A percentile compares a stretch with the other conserved stretches of the same genome.
Evolutionary conservation across 2,329 filamentous ascomycete species (phyloP).

Genomic region (Apiospora kogelbergensis): DNA sequence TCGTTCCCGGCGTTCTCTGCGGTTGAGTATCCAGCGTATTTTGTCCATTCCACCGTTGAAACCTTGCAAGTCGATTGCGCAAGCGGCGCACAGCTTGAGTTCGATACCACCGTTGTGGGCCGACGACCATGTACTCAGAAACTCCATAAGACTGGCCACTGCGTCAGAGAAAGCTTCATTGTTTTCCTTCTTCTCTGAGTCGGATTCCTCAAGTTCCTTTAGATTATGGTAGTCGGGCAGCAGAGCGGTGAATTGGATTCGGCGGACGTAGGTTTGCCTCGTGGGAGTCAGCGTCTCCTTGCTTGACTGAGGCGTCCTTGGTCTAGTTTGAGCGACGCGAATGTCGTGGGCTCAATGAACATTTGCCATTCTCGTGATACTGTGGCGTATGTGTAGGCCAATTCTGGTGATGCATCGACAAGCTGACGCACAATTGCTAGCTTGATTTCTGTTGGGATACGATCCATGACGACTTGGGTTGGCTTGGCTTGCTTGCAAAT

Average conservation of each 20-base stretch:
- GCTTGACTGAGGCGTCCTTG: not conserved
- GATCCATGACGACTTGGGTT: not conserved
- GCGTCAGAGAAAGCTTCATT: not conserved
- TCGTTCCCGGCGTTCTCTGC: not conserved
- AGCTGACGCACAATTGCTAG: not conserved
- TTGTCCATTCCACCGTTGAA: not conserved
- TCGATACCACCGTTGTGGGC: not conserved
- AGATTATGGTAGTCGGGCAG: not conserved
- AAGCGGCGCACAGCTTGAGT: not conserved
- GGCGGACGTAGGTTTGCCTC: not conserved
- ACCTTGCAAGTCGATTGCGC: not conserved
- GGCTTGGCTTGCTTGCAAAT: not conserved
- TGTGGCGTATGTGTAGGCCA: not conserved
- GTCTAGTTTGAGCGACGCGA: not conserved
- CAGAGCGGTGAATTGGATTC: not conserved
- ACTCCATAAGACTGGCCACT: not conserved
- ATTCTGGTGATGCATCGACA: not conserved
- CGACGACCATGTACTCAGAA: not conserved
- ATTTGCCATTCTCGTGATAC: slow-evolving; percentile 7
- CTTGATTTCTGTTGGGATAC: not conserved
- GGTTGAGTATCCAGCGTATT: not conserved
- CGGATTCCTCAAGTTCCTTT: not conserved
- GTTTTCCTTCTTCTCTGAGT: not conserved
- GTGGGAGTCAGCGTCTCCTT: not conserved
- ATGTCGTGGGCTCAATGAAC: not conserved